Evolutionary conservation across 768 basidiomycete genomes (phyloP), one percentile per base, ranked within the genome.

Genomic region (Candolleomyces aberdarensis): DNA sequence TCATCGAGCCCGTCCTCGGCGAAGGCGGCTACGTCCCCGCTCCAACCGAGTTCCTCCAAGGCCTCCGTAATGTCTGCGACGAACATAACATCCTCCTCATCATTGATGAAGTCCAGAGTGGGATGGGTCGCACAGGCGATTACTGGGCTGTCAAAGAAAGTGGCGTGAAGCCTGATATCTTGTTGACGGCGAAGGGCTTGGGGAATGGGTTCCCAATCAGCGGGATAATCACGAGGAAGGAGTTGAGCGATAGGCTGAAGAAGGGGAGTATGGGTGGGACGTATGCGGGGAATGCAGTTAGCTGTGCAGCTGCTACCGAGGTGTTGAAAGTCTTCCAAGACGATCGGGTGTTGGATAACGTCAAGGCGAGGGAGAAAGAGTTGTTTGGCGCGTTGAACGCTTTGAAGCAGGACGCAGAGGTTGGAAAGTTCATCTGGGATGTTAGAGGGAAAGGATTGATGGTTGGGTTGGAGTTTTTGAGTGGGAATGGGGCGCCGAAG

Each of bases 21-120:
- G 96, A 98, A 74, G 96, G 96, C 40, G 96, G 96, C 1, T 98
- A 98, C 73, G 91, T 97, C 15, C 87, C 92, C 31, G 92, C 94
- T 0, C 92, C 94, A 0, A 69, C 84, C 1, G 83, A 84, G 20
- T 98, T 91, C 78, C 73, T 98, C 61, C 80, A 83, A 50, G 93
- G 92, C 20, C 74, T 98, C 49, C 80, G 95, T 62, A 79, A 80
- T 56, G 80, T 95, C n/a, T 98, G 96, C 73, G 93, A 97, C 70
- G 80, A 88, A 71, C 80, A 98, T 70, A 86, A 82, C 9, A 91
- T 98, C 52, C 71, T 98, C 59, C 79, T 98, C 61, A 90, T 94
- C 66, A 73, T 90, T 44, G 92, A 94, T 62, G 92, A 94, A 71
- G 90, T 94, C 10, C 96, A 98, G 76, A 85, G 85, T 64, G 96